Percentiles rank a stretch among this genome's conserved stretches.
phyloP scores from a whole-genome alignment of 2,329 filamentous ascomycete genomes.

The Arthrinium phaeospermum region DNA sequence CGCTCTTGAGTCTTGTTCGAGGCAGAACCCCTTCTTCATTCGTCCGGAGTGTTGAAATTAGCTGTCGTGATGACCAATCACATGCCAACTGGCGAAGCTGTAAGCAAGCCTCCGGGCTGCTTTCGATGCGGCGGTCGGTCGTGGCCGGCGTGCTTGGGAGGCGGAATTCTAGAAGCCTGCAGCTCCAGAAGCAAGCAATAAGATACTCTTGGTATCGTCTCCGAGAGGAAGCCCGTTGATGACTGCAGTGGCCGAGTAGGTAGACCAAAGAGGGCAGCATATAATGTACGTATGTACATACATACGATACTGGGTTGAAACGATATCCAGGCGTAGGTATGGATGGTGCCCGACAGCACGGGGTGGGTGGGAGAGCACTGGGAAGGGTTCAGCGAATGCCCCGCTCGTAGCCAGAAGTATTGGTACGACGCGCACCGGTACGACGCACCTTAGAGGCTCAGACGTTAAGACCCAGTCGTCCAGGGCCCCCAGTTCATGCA shows the following conservation, averaged over 20 bases:
- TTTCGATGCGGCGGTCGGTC: constrained; percentile 1
- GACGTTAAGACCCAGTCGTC: background rate
- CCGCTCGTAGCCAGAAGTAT: constrained; percentile 9
- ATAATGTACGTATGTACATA: background rate
- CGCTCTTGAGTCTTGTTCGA: background rate
- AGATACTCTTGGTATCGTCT: background rate
- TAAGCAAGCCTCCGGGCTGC: background rate
- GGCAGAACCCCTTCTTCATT: background rate
- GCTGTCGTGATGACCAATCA: constrained; percentile 13
- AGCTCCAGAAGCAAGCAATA: constrained; percentile 11
- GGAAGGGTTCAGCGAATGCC: constrained; percentile 1
- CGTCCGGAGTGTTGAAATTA: constrained; percentile 2
- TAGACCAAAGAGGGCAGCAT: background rate
- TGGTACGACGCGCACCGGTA: constrained; percentile 6
- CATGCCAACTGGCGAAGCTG: background rate
- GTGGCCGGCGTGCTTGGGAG: background rate
- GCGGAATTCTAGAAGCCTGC: constrained; percentile 11
- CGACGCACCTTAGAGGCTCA: constrained; percentile 5
- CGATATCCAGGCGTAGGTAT: background rate
- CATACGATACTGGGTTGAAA: background rate
- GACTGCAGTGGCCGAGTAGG: background rate
- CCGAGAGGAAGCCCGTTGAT: background rate
- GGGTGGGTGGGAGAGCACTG: background rate
- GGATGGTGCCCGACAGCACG: constrained; percentile 1
- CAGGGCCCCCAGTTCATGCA: constrained; percentile 16